Evolutionary conservation across 2,329 filamentous ascomycete species (phyloP).

Genomic region (Aspergillus nomiae): DNA sequence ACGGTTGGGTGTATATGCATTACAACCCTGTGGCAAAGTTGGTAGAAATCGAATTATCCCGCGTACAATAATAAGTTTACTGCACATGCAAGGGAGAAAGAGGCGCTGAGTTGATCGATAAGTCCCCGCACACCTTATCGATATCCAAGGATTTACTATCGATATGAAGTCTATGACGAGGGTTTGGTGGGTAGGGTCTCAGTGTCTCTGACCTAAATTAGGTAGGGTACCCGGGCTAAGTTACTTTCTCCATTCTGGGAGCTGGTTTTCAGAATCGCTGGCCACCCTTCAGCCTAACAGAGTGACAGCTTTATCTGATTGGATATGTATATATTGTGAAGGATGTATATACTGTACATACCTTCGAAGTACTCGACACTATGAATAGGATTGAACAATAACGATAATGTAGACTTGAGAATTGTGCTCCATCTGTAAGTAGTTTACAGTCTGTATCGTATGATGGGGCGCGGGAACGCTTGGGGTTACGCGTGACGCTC

Average conservation of each 20-base stretch:
- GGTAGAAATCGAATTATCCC: neutral
- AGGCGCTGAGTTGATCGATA: slow-evolving; percentile 10
- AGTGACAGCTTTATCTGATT: neutral
- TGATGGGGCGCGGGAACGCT: slow-evolving; percentile 14
- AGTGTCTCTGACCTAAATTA: neutral
- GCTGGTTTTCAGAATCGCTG: neutral
- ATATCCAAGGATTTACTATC: slow-evolving; percentile 12
- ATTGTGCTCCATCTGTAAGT: neutral
- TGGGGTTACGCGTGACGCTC: slow-evolving; percentile 28
- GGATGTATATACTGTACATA: neutral
- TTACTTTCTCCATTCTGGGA: neutral
- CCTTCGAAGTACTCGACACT: neutral
- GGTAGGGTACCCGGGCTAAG: neutral
- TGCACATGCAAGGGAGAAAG: slow-evolving; percentile 25
- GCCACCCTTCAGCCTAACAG: neutral
- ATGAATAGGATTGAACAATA: neutral
- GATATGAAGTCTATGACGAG: neutral
- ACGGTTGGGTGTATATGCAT: neutral
- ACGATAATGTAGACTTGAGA: neutral
- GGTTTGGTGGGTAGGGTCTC: slow-evolving; percentile 1
- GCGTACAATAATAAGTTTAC: slow-evolving; percentile 9
- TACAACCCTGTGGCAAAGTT: neutral
- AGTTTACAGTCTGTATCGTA: slow-evolving; percentile 14
- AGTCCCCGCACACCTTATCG: slow-evolving; percentile 25
- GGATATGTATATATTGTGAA: neutral